Base-by-base conservation (phyloP, 2,329 filamentous ascomycete genomes). In the Phialophora chinensis region DNA sequence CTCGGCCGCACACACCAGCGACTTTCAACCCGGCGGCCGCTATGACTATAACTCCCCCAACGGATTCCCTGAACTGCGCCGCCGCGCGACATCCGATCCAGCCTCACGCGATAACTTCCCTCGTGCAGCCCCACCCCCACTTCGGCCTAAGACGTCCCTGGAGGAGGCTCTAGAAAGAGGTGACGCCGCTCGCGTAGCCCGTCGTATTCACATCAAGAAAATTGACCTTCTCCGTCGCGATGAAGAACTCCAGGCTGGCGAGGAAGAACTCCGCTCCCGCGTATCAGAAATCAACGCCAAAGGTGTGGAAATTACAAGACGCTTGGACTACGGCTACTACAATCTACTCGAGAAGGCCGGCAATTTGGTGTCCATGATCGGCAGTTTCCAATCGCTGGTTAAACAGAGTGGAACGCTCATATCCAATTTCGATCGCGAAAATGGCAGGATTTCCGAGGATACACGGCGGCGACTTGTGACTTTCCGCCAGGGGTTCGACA, bases 291-390 rank as follows among this genome's bases (percentile, higher is more conserved):
- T 72, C 44, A 67, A 57, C 11, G 52, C 67, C 55, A 66, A 53
- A n/a, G 68, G 65, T 44, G 80, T 79, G 2, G 79, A 80, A 47
- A 77, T 81, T 52, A 82, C 81, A 23, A 78, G 80, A 54, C 75
- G 79, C 35, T 74, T 83, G 3, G 81, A 83, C 65, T 81, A 81
- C 68, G 80, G 80, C 0, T 83, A 83, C 69, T 83, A 83, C 71
- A 81, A 79, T 61, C 74, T 83, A 0, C 75, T 83, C 11, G 79
- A 82, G 66, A 80, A 79, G 57, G 71, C 81, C 42, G 77, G 79
- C 8, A 74, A 74, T 4, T 73, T 83, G 8, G 76, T 79, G 57
- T 73, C 76, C 8, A 78, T 77, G 0, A 78, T 83, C n/a, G 69
- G 72, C 4, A 76, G 75, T 5, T 80, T 83, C 63, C 77, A 81